Base-by-base conservation (phyloP, 352 stramenopile species). In the Phytophthora lateralis region DNA sequence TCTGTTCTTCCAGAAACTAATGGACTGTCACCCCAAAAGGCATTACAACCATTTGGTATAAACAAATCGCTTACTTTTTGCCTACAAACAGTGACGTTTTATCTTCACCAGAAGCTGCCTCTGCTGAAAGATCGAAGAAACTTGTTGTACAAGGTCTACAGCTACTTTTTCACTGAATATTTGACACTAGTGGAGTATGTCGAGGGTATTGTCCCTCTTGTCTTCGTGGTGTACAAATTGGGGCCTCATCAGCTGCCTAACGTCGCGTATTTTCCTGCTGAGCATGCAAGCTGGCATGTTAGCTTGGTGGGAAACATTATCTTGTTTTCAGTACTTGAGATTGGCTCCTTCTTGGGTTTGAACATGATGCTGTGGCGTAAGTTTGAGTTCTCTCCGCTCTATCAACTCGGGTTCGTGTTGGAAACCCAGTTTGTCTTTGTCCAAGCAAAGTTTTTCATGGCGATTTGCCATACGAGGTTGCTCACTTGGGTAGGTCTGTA, bases 111-210 rank as follows among this genome's bases (percentile, higher is more conserved):
- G 30, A 35, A 12, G 1, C 9, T 39, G 15, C 6, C 4, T 18
- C n/a, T 15, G 12, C 43, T 30, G 37, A 63, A n/a, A 10, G 15
- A 21, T 55, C 55, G 4, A 41, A 42, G n/a, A 48, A 64, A 21
- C 9, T 65, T 7, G 21, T 71, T 3, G 24, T 48, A 6, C 29
- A 73, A 29, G 44, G 42, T 12, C 27, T 71, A 11, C 42, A 60
- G 32, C 32, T 76, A 29, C 55, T 77, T 0, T 75, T 73, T 53
- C 58, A 55, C 17, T 69, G 71, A 75, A 27, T 68, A 67, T 26
- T 42, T 76, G 8, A 32, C 56, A 14, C 45, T 80, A 0, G 59
- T 58, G 39, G 66, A 80, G 55, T 80, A 80, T 44, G 45, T 80
- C 34, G 63, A 74, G 34, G 73, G 63, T 11, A 43, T 73, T 24